Base-by-base conservation (phyloP, 2,329 filamentous ascomycete species). In the Clonostachys rosea region DNA sequence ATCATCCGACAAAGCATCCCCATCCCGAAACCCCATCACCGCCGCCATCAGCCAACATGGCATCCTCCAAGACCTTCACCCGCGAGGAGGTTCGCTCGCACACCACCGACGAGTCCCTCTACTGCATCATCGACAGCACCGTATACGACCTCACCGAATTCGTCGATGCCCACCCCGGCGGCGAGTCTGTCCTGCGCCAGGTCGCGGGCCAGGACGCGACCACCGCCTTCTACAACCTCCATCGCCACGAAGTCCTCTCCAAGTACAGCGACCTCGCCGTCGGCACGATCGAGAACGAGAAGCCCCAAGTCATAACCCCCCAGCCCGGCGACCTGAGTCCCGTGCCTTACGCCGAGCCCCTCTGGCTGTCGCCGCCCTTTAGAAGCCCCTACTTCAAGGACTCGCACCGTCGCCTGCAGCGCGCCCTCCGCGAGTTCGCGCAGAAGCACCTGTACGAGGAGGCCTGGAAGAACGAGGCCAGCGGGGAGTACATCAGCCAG, bases 81-180 rank as follows among this genome's bases (percentile, higher is more conserved):
- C 78, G 79, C 57, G 78, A 72, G 47, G 78, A 89, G 65, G 87
- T 94, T 56, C 84, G 85, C 52, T 79, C 84, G 64, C 86, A 92
- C 72, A 89, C 84, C 65, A 81, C 78, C 48, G 83, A 87, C 44
- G 86, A 91, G 53, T 86, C 84, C 52, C 72, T 89, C 49, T 91
- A 88, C 86, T 86, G 88, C 68, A 85, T 95, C 60, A 83, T 95
- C 66, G 89, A 95, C 73, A 83, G 87, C 68, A 86, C 84, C 59
- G 88, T 95, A 60, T 95, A 95, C 74, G 88, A 95, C 68, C 78
- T 91, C 12, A 85, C 84, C 51, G 89, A 95, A 54, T 95, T 95
- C 65, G 67, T 90, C 56, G 87, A 94, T 61, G 89, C 87, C 18
- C 90, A 95, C 60, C 90, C 90, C 1, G 89, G 89, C 56, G 90